Evolutionary conservation across 495 filamentous ascomycete genomes (phyloP), one percentile per base, ranked within the genome.

Genomic region (Cryomyces antarcticus): DNA sequence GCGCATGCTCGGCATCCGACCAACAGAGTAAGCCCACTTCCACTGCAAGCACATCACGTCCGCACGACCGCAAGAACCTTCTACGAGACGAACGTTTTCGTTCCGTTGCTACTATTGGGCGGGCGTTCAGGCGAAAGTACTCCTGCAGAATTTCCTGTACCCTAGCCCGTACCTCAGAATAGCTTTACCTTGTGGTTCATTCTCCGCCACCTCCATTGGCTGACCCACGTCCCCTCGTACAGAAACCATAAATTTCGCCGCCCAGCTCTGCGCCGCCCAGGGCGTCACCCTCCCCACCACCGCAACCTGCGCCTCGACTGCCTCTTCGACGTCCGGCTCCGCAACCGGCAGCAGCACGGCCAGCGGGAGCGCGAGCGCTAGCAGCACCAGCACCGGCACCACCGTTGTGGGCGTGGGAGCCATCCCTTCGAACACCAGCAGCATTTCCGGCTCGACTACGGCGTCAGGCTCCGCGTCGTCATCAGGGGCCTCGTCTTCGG

Each of bases 161-260:
- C 17, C 17, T 24, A 24, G 17, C 1, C 17, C 17, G 17, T 24
- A 24, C 17, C 2, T 24, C 17, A 24, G 2, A 24, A 24, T 24
- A 24, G 17, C 17, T 24, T 2, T 24, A 24, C 17, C 17, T 24
- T 24, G 17, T 24, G 17, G 17, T 24, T 24, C 17, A 24, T 24
- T 2, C 17, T 24, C 17, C 17, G 17, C 17, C 17, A 24, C 2
- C 17, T 24, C 17, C 17, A 24, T 24, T 24, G 2, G 17, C 17
- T 24, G 17, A 24, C 17, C 17, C 17, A 24, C 1, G 17, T 17
- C 34, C 11, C 29, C 48, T 34, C 5, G 11, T 39, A 30, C 45
- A 75, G 69, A 54, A n/a, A 69, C 65, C 9, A 58, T 73, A 46
- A 48, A 69, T 24, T 66, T 65, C 39, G 67, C 70, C 34, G 49